Base-by-base conservation (phyloP, 768 basidiomycete genomes). In the Exidia glandulosa region DNA sequence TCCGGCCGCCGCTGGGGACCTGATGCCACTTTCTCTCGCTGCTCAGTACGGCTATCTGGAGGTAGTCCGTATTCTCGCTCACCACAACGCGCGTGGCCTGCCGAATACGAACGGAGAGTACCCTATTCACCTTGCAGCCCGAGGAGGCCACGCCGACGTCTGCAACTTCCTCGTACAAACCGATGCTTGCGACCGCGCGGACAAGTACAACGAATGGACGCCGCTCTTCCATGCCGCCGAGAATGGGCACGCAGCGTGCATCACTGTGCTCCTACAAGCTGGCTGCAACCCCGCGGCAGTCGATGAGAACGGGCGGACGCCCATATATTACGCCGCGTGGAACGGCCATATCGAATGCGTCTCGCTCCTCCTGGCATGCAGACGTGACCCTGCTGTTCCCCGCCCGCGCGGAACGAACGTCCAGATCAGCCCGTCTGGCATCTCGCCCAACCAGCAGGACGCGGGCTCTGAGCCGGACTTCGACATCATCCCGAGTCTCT, bases 191-290 rank as follows among this genome's bases (percentile, higher is more conserved):
- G 92, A 91, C 71, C 78, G 81, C 7, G 85, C 87, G 1, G 96
- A 99, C 78, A 98, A 94, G 73, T 98, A 95, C 72, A 89, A 95
- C 68, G 92, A 96, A 70, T 97, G 95, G 93, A 98, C 94, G 6
- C 96, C 96, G 29, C 78, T 98, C 48, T 93, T 94, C 68, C 94
- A 98, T 71, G 93, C 96, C 2, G 87, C 94, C 4, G 86, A 91
- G 36, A 87, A 92, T 63, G 94, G 94, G 1, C 87, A 85, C 63
- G 72, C 78, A 19, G 76, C 77, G 6, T 95, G 90, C 67, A 81
- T 97, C 45, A 74, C 75, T 37, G 78, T 89, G n/a, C 79, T 98
- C 25, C 77, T 98, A 7, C 80, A 84, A 54, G 90, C 89, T 5
- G 87, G 90, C 5, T 82, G 86, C 62, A 81, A 87, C 57, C 82